These are phyloP conservation scores for Pisolithus thermaeus DNA, from an alignment of 1,284 basidiomycete species.

Conservation along the genomic window DNA sequence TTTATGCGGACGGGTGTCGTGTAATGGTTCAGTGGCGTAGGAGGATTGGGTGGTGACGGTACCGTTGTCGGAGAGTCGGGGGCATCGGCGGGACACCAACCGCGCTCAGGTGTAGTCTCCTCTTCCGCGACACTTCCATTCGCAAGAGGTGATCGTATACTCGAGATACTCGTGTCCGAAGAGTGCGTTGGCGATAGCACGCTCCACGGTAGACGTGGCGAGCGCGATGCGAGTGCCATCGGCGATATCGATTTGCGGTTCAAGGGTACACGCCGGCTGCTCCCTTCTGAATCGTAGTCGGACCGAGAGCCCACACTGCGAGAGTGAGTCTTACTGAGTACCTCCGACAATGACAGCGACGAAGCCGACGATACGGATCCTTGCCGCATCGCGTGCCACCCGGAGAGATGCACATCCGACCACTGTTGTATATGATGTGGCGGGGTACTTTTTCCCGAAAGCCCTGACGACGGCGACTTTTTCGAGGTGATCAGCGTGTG, in stretches of 20 bases:
- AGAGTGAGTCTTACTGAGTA: constrained; percentile 21
- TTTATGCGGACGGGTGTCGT: constrained; percentile 17
- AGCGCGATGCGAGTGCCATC: constrained; percentile 54
- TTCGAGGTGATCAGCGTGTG: constrained; percentile 36
- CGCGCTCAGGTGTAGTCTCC: constrained; percentile 18
- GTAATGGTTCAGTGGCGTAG: constrained; percentile 31
- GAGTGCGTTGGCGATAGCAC: constrained; percentile 4
- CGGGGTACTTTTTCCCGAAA: constrained; percentile 36
- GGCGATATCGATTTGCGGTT: constrained; percentile 66
- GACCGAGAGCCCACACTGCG: constrained; percentile 28
- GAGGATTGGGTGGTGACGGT: constrained; percentile 37
- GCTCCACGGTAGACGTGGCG: constrained; percentile 16
- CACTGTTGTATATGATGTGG: constrained; percentile 33
- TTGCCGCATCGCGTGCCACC: constrained; percentile 35
- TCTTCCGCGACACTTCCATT: constrained; percentile 10
- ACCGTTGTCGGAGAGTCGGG: constrained; percentile 38
- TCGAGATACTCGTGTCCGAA: constrained; percentile 4
- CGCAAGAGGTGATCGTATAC: constrained; percentile 10
- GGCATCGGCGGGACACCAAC: constrained; percentile 30
- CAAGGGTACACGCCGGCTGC: constrained; percentile 54
- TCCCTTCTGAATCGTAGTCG: constrained; percentile 50
- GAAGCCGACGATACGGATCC: constrained; percentile 60
- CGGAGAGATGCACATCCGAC: constrained; percentile 43
- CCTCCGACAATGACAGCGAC: constrained; percentile 51
- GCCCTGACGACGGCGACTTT: constrained; percentile 22